phyloP scores from a whole-genome alignment of 108 stramenopile species.

The Mediolabrus comicus region DNA sequence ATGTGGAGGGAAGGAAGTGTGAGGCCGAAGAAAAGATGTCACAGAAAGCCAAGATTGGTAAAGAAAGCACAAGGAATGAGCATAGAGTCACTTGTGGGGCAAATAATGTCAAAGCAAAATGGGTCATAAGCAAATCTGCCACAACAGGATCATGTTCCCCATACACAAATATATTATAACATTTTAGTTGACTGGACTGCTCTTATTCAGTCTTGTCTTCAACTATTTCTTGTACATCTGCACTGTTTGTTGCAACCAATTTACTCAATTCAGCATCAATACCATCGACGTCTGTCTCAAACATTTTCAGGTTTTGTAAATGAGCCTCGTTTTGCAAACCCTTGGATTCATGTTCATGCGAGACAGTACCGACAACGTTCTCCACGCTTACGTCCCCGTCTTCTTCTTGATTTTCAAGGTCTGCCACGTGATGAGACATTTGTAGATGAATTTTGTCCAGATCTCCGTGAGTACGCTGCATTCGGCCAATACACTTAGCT shows the following conservation, averaged over 20 bases:
- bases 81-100: no score
- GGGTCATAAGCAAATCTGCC: no score
- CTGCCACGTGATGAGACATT: slow-evolving; percentile 9
- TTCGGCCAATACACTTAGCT: slow-evolving; percentile 29
- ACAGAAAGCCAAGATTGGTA: no score
- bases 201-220: neutral
- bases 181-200: neutral
- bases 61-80: no score
- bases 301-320: slow-evolving; percentile 7
- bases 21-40: no score
- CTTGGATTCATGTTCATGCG: neutral
- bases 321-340: no score
- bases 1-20: no score
- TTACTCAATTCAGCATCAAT: slow-evolving; percentile 1
- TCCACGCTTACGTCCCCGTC: neutral
- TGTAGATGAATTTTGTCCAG: slow-evolving; percentile 23
- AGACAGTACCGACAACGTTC: neutral
- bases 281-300: neutral
- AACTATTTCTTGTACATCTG: neutral
- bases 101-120: no score
- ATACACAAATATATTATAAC: no score
- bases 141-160: no score
- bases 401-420: neutral
- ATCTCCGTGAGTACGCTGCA: slow-evolving; percentile 52
- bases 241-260: neutral